A percentile compares a stretch with the other conserved stretches of the same genome.
Evolutionary conservation across 2,329 filamentous ascomycete species (phyloP).

Genomic region (Epichloe hybrida): DNA sequence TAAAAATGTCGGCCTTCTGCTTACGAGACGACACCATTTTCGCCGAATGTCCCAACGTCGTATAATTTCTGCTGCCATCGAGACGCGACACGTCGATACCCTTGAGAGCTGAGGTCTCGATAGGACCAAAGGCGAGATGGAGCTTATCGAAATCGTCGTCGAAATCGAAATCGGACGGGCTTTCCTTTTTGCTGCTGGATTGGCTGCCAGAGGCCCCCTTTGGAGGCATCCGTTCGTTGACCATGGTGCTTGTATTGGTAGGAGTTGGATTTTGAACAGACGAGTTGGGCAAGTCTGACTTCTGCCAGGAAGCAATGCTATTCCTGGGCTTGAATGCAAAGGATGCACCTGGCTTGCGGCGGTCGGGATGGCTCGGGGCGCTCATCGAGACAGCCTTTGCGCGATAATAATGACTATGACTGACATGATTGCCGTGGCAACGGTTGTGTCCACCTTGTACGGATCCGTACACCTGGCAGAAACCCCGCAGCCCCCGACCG

Average conservation of each 20-base stretch:
- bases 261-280: not conserved
- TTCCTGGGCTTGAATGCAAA: slow-evolving; percentile 20
- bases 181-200: slow-evolving; percentile 1
- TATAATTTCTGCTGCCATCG: slow-evolving; percentile 6
- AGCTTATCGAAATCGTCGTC: slow-evolving; percentile 21
- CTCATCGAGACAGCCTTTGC: slow-evolving; percentile 9
- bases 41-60: slow-evolving; percentile 25
- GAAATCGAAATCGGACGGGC: slow-evolving; percentile 16
- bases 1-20: slow-evolving; percentile 42
- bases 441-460: slow-evolving; percentile 1
- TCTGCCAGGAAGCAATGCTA: slow-evolving; percentile 14
- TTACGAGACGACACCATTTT: slow-evolving; percentile 37
- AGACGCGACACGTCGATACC: not conserved
- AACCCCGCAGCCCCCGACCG: not conserved
- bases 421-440: slow-evolving; percentile 20
- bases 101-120: slow-evolving; percentile 13
- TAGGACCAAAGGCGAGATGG: slow-evolving; percentile 16
- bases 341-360: slow-evolving; percentile 16
- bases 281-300: slow-evolving; percentile 9
- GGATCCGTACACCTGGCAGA: not conserved
- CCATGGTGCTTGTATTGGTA: slow-evolving; percentile 23
- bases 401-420: not conserved
- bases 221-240: slow-evolving; percentile 32
- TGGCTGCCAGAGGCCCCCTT: not conserved
- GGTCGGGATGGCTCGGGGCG: slow-evolving; percentile 6